phyloP scores from a whole-genome alignment of 2,329 filamentous ascomycete genomes.

The Zasmidium citrigriseum region DNA sequence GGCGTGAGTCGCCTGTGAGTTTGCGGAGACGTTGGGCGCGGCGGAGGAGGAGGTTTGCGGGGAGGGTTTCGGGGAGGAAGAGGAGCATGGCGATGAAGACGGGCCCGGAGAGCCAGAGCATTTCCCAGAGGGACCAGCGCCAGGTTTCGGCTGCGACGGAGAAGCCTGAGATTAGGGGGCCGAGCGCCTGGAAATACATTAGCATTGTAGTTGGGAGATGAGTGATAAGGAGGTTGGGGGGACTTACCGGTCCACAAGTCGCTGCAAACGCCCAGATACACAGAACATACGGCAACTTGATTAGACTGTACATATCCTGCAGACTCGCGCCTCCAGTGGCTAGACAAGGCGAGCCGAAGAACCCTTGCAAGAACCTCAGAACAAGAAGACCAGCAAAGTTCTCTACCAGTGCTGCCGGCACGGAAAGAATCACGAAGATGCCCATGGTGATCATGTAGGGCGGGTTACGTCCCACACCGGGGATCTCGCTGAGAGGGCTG shows the following conservation, averaged over 20 bases:
- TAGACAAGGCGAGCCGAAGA: conserved; percentile 67
- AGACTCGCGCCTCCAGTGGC: conserved; percentile 60
- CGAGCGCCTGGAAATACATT: conserved; percentile 51
- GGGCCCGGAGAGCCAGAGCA: conserved; percentile 62
- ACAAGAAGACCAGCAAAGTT: conserved; percentile 63
- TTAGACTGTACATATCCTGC: conserved; percentile 53
- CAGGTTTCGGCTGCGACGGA: conserved; percentile 58
- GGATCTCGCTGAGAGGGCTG: conserved; percentile 67
- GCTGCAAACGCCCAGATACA: conserved; percentile 48
- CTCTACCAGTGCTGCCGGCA: conserved; percentile 63
- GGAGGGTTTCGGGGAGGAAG: conserved; percentile 62
- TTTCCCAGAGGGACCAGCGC: conserved; percentile 67
- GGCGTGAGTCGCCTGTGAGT: conserved; percentile 56
- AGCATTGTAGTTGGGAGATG: neutral
- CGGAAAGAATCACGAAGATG: conserved; percentile 66
- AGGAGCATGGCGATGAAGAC: conserved; percentile 61
- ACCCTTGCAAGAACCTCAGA: conserved; percentile 63
- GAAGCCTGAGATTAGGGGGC: conserved; percentile 63
- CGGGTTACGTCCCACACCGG: conserved; percentile 65
- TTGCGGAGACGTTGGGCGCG: conserved; percentile 64
- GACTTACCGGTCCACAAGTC: conserved; percentile 39
- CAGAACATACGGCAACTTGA: conserved; percentile 48
- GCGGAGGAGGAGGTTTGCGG: conserved; percentile 60
- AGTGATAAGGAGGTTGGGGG: neutral
- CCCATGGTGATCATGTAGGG: conserved; percentile 69